Evolutionary conservation across 768 basidiomycete genomes (phyloP).

Genomic region (Boletus rubropictus): DNA sequence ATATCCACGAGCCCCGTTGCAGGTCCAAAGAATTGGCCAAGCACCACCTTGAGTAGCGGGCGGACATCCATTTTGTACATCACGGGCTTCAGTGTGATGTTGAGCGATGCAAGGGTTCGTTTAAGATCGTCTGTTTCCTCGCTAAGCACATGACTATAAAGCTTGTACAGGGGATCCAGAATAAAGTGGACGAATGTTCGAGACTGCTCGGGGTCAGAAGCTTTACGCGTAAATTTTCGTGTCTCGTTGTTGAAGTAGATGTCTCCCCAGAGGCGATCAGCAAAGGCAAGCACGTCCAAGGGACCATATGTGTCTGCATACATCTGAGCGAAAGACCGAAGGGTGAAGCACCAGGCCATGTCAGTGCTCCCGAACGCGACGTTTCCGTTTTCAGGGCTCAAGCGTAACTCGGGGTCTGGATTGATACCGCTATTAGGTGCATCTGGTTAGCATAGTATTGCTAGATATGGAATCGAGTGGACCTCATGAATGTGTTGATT

Average conservation of each 20-base stretch:
- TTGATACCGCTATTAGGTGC: constrained; percentile 58
- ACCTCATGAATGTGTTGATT: constrained; percentile 95
- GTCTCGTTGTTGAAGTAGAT: constrained; percentile 85
- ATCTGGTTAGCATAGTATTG: not conserved
- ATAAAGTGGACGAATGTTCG: constrained; percentile 95
- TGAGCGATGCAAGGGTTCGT: constrained; percentile 67
- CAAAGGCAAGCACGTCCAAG: constrained; percentile 80
- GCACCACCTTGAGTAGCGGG: constrained; percentile 86
- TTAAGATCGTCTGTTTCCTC: constrained; percentile 88
- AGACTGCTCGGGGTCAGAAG: constrained; percentile 62
- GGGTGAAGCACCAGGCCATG: constrained; percentile 97
- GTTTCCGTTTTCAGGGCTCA: constrained; percentile 94
- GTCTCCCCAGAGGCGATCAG: constrained; percentile 94
- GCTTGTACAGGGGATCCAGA: constrained; percentile 92
- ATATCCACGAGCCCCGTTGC: constrained; percentile 89
- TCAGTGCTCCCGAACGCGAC: constrained; percentile 96
- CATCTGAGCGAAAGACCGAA: constrained; percentile 91
- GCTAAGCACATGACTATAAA: constrained; percentile 92
- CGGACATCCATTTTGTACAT: constrained; percentile 99
- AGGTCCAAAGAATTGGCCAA: constrained; percentile 94
- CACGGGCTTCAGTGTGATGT: constrained; percentile 83
- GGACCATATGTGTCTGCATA: constrained; percentile 89
- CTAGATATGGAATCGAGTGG: constrained; percentile 13
- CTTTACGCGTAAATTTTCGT: constrained; percentile 87
- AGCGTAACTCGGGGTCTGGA: constrained; percentile 77